Percentiles rank a stretch among this genome's conserved stretches.
These are phyloP conservation scores for Diaporthe longicolla DNA, from an alignment of 2,329 filamentous ascomycete genomes.

Conservation along the genomic window DNA sequence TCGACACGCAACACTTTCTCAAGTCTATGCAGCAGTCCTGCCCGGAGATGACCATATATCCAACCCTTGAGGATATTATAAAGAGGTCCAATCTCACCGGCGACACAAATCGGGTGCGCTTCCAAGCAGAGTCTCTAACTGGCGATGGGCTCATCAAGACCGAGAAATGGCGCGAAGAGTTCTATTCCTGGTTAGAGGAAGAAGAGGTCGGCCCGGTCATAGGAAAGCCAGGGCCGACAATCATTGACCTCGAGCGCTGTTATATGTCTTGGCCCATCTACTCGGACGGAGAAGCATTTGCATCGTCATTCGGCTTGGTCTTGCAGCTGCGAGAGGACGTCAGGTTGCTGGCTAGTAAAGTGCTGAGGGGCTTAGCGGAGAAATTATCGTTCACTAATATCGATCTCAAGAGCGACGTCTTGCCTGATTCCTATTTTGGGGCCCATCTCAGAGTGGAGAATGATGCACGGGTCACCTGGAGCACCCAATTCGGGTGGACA, in stretches of 20 bases:
- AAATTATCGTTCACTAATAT: background rate
- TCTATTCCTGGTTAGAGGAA: slow-evolving; percentile 23
- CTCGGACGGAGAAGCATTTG: slow-evolving; percentile 40
- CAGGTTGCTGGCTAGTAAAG: slow-evolving; percentile 44
- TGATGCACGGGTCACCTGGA: slow-evolving; percentile 30
- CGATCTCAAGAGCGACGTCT: background rate
- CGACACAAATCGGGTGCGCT: background rate
- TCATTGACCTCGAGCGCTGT: slow-evolving; percentile 29
- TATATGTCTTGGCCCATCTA: slow-evolving; percentile 35
- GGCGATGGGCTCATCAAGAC: slow-evolving; percentile 17
- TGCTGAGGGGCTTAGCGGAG: slow-evolving; percentile 12
- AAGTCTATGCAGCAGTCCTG: slow-evolving; percentile 31
- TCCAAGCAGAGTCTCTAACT: slow-evolving; percentile 29
- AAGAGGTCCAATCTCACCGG: background rate
- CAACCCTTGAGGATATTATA: background rate
- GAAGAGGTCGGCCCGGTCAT: background rate
- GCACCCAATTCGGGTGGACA: slow-evolving; percentile 12
- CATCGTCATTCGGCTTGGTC: slow-evolving; percentile 51
- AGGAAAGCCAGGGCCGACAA: background rate
- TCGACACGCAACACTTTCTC: slow-evolving; percentile 29
- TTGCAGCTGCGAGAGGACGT: slow-evolving; percentile 52
- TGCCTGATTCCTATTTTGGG: slow-evolving; percentile 31
- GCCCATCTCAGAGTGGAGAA: slow-evolving; percentile 29
- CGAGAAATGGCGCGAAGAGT: slow-evolving; percentile 19
- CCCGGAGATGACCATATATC: slow-evolving; percentile 33